Conservation (phyloP, 73 alveolate species). For the Durusdinium trenchii region DNA sequence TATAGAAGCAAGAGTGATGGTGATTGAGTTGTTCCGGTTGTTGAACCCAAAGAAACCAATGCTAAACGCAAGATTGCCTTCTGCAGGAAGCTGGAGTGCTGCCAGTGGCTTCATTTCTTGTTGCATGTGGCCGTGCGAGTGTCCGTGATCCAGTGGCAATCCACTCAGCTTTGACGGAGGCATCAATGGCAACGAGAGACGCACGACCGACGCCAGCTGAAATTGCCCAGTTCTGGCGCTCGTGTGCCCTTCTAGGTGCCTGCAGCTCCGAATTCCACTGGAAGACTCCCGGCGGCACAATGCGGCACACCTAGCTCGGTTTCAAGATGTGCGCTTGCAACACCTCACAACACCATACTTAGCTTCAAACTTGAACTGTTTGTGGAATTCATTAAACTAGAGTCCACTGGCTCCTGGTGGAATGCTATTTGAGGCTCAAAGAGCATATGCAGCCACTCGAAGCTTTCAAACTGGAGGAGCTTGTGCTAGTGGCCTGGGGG, state of each 20-base stretch:
- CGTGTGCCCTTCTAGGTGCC: conserved; percentile 32
- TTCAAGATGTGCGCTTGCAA: too few relatives aligned
- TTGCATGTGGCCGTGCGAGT: conserved; percentile 14
- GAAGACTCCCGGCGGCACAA: neutral
- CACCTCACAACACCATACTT: too few relatives aligned
- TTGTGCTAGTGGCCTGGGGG: conserved; percentile 17
- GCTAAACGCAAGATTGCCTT: too few relatives aligned
- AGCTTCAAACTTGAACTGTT: too few relatives aligned
- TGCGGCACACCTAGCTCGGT: too few relatives aligned
- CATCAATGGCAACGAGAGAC: neutral
- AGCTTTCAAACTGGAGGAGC: conserved; percentile 6
- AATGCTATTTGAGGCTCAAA: neutral
- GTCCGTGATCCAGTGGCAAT: conserved; percentile 43
- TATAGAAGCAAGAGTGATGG: neutral
- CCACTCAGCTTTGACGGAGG: conserved; percentile 64
- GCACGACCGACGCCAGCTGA: too few relatives aligned
- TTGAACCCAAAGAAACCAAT: neutral
- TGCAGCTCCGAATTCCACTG: neutral
- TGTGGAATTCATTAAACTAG: too few relatives aligned
- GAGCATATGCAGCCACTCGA: neutral
- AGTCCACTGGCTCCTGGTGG: too few relatives aligned
- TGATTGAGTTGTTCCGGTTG: neutral
- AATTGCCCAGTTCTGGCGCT: conserved; percentile 70
- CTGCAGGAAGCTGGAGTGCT: conserved; percentile 55
- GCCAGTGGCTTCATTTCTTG: conserved; percentile 1